Evolutionary conservation across 305 asterid genomes (phyloP).

Genomic region (Fraxinus albicans): DNA sequence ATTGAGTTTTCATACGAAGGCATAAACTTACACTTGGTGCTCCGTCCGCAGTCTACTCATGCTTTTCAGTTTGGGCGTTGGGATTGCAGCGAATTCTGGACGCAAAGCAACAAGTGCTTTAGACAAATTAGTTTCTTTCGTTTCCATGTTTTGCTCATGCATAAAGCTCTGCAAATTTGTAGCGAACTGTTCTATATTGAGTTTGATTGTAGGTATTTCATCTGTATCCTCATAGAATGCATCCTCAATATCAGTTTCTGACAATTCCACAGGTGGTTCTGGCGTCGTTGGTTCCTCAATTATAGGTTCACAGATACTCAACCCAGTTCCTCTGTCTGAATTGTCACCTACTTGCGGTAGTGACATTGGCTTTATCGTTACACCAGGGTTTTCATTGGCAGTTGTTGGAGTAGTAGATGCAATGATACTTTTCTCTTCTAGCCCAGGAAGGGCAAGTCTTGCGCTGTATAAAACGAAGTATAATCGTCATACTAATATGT

Average conservation of each 20-base stretch:
- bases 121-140: slow-evolving; percentile 70
- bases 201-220: slow-evolving; percentile 84
- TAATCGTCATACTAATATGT: slow-evolving; percentile 4
- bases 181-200: slow-evolving; percentile 65
- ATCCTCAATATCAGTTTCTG: slow-evolving; percentile 82
- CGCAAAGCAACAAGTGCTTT: slow-evolving; percentile 77
- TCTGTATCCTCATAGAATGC: slow-evolving; percentile 75
- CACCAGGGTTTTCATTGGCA: slow-evolving; percentile 31
- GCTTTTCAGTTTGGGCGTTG: slow-evolving; percentile 74
- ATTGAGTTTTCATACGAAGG: slow-evolving; percentile 3
- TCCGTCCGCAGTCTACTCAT: slow-evolving; percentile 84
- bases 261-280: slow-evolving; percentile 49
- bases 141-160: slow-evolving; percentile 54
- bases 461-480: slow-evolving; percentile 52
- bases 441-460: slow-evolving; percentile 82
- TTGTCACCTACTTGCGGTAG: slow-evolving; percentile 45
- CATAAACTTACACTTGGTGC: slow-evolving; percentile 81
- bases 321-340: slow-evolving; percentile 27
- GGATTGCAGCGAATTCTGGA: slow-evolving; percentile 68
- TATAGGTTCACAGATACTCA: slow-evolving; percentile 52
- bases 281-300: slow-evolving; percentile 85
- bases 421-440: slow-evolving; percentile 57
- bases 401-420: slow-evolving; percentile 37
- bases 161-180: slow-evolving; percentile 58
- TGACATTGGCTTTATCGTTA: slow-evolving; percentile 37